phyloP scores from a whole-genome alignment of 139 green algal genomes.

The Chlorella vulgaris region DNA sequence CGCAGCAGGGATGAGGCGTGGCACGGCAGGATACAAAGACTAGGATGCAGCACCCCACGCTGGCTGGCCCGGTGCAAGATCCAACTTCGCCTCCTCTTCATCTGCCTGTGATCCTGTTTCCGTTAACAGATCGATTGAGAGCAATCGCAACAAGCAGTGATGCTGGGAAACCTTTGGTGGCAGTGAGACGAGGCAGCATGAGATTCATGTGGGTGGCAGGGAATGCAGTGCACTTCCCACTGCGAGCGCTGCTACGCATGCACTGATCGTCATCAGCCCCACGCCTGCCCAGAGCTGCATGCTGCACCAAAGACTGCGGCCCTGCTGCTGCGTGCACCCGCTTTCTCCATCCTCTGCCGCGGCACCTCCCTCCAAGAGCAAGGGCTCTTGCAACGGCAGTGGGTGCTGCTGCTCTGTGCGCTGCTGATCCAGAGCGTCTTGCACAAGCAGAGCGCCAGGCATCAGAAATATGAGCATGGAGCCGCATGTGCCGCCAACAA shows the following conservation, averaged over 20 bases:
- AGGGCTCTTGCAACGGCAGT: not conserved
- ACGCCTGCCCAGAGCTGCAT: conserved; percentile 4
- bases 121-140: too few relatives aligned
- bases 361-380: not conserved
- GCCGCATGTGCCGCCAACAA: conserved; percentile 67
- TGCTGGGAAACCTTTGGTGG: too few relatives aligned
- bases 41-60: too few relatives aligned
- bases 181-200: too few relatives aligned
- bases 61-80: too few relatives aligned
- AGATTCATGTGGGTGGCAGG: not conserved
- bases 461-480: conserved; percentile 69
- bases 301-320: not conserved
- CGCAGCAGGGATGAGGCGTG: conserved; percentile 13
- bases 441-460: conserved; percentile 58
- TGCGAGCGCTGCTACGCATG: not conserved
- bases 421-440: not conserved
- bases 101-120: too few relatives aligned
- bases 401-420: not conserved
- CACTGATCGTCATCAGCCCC: not conserved
- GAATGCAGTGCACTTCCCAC: not conserved
- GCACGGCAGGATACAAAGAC: too few relatives aligned
- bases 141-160: too few relatives aligned
- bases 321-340: not conserved
- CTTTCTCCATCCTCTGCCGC: not conserved
- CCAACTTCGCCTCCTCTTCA: too few relatives aligned